Conservation (phyloP, 768 basidiomycete genomes). For the Lyophyllum semitale region DNA sequence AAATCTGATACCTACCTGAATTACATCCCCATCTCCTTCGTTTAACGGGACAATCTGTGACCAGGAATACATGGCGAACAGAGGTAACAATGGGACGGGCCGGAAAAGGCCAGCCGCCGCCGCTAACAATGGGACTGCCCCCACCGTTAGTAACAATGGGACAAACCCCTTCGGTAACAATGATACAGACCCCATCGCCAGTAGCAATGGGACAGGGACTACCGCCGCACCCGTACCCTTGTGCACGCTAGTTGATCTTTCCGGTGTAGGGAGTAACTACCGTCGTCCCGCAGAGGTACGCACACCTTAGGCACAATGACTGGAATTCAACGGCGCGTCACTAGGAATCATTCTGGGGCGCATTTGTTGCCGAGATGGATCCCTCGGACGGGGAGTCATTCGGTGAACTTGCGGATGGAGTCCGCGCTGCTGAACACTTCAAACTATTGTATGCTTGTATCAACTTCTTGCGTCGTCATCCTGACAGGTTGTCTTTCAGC, state of each 20-base stretch:
- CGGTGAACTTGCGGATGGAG: background rate
- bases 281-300: slow-evolving; percentile 11
- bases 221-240: no score
- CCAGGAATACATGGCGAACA: no score
- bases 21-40: no score
- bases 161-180: no score
- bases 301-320: background rate
- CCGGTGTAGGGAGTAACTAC: slow-evolving; percentile 13
- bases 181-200: no score
- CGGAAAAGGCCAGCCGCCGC: no score
- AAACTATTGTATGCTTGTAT: background rate
- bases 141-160: background rate
- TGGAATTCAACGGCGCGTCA: background rate
- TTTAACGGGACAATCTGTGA: no score
- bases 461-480: background rate
- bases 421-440: slow-evolving; percentile 1
- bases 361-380: background rate
- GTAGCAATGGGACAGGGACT: no score
- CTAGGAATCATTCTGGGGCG: slow-evolving; percentile 1
- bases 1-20: background rate
- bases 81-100: no score
- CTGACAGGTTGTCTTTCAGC: background rate
- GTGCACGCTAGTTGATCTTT: slow-evolving; percentile 5
- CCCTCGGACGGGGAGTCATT: background rate
- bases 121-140: no score